Base-by-base conservation (phyloP, 169 alveolate species). In the Perkinsus olseni region DNA sequence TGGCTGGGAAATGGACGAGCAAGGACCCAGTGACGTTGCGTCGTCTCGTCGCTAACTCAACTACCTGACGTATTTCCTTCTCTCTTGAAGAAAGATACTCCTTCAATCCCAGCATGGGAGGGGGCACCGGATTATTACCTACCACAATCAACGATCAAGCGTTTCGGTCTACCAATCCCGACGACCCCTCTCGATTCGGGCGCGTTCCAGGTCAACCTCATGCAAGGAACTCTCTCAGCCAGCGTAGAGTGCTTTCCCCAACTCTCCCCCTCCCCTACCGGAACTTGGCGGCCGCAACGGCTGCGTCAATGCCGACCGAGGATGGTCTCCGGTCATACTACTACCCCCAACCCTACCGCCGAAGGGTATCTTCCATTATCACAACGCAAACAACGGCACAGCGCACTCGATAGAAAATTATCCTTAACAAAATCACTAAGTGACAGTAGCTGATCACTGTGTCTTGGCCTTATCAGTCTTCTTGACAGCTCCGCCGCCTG, bases 401-500 rank as follows among this genome's bases (percentile, higher is more conserved):
- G 82, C 13, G 1, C 8, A 24, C 0, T 21, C 8, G 82, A 28
- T 21, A 62, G 82, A 62, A 62, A 62, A 62, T 62, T 40, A 40
- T 40, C 8, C 34, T 62, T 62, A 3, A 62, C 37, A 62, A 62
- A 62, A 13, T 62, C 82, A 62, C 82, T 62, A 62, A 62, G 82
- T 62, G 82, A 62, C 13, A 62, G 4, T 21, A 62, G 34, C 31
- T n/a, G n/a, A n/a, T 62, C 50, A 62, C 82, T 62, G 31, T 24
- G 1, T 13, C 34, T 62, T 62, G 82, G 31, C 31, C 3, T 6
- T 11, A 62, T 8, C 31, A 28, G 82, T 1, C 82, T 93, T 94
- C 94, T 94, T 94, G 6, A 92, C 94, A 11, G 96, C 91, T 36
- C 94, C 95, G 0, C 96, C 95, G 0, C 96, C 96, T 0, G 96